These are phyloP conservation scores for Naganishia randhawae DNA, from an alignment of 768 basidiomycete species.

Conservation along the genomic window DNA sequence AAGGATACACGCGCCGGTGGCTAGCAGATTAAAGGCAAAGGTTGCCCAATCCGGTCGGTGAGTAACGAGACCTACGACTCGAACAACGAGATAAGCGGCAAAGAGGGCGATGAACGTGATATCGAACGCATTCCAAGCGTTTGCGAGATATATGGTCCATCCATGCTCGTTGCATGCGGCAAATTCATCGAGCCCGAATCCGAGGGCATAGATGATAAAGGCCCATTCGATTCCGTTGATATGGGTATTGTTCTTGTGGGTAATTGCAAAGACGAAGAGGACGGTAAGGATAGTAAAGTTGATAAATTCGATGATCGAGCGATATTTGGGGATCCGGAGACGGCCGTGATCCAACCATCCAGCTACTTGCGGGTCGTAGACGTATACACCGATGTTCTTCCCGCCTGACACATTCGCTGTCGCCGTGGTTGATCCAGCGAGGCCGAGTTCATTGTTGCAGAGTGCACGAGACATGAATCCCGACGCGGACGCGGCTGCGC, in stretches of 20 bases:
- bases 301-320: constrained; percentile 59
- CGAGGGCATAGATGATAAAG: constrained; percentile 71
- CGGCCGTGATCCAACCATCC: constrained; percentile 73
- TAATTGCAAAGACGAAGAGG: constrained; percentile 68
- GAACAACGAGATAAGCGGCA: constrained; percentile 42
- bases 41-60: constrained; percentile 40
- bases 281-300: constrained; percentile 68
- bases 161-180: constrained; percentile 81
- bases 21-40: constrained; percentile 49
- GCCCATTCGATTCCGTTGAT: constrained; percentile 64
- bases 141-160: constrained; percentile 56
- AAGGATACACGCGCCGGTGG: constrained; percentile 48
- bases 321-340: constrained; percentile 71
- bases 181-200: constrained; percentile 81
- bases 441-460: constrained; percentile 55
- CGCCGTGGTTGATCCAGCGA: constrained; percentile 58
- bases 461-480: constrained; percentile 25
- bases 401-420: constrained; percentile 58
- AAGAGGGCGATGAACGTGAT: constrained; percentile 56
- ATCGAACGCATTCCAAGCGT: constrained; percentile 89
- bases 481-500: constrained; percentile 9
- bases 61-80: constrained; percentile 48
- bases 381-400: constrained; percentile 57
- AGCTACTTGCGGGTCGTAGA: constrained; percentile 47
- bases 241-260: constrained; percentile 55